Evolutionary conservation across 176 grass and related monocot species (phyloP).

Genomic region (Phyllostachys edulis): DNA sequence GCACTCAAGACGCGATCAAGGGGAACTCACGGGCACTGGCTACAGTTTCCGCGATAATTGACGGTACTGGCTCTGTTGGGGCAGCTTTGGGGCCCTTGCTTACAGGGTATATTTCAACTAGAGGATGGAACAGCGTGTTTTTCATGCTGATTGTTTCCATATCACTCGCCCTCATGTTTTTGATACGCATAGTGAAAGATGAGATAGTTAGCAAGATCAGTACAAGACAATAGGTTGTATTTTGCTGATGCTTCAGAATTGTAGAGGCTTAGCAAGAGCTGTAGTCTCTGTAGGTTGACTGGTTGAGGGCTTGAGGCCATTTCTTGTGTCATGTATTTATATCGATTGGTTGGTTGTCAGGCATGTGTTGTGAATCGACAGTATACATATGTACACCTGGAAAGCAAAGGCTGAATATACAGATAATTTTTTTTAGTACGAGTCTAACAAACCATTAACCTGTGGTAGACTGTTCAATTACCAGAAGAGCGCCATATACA

Average conservation of each 20-base stretch:
- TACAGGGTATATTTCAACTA: constrained; percentile 90
- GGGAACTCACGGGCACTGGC: constrained; percentile 87
- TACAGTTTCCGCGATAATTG: constrained; percentile 88
- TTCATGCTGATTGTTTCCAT: constrained; percentile 84
- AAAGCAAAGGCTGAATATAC: not conserved
- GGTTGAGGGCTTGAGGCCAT: not conserved
- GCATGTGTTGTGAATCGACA: no score
- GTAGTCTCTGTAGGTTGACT: not conserved
- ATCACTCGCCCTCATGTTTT: constrained; percentile 75
- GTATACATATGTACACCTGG: not conserved
- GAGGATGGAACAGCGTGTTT: constrained; percentile 94
- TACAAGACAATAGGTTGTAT: constrained; percentile 36
- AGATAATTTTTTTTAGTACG: not conserved
- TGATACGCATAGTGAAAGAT: constrained; percentile 70
- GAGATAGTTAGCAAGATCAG: constrained; percentile 61
- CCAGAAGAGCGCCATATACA: no score
- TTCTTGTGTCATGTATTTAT: not conserved
- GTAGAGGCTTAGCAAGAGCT: not conserved
- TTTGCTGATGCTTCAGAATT: constrained; percentile 8
- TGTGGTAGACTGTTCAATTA: no score
- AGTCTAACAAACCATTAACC: no score
- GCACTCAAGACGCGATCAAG: constrained; percentile 70
- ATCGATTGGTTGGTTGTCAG: not conserved
- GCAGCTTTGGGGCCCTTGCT: constrained; percentile 83
- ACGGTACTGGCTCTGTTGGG: constrained; percentile 83